Conservation (phyloP, 495 filamentous ascomycete genomes). For the Penicillium fimorum region DNA sequence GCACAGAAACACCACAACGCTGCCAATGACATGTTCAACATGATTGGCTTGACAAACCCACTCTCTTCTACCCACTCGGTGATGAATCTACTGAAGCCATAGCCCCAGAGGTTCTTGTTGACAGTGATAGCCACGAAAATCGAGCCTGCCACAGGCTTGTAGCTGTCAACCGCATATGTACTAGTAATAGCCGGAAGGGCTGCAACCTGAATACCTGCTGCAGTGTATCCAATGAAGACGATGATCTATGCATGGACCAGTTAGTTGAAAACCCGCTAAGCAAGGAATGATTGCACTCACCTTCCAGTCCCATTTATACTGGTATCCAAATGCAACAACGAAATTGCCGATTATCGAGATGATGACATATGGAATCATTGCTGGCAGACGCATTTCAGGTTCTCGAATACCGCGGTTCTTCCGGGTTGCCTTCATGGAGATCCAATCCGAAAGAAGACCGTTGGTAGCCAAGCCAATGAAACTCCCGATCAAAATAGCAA, state of each 20-base stretch:
- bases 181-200: conserved; percentile 52
- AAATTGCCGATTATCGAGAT: conserved; percentile 60
- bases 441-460: conserved; percentile 58
- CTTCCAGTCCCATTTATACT: conserved; percentile 56
- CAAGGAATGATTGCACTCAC: conserved; percentile 16
- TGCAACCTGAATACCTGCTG: conserved; percentile 56
- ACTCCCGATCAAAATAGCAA: conserved; percentile 46
- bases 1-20: conserved; percentile 53
- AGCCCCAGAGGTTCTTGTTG: conserved; percentile 61
- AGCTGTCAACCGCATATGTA: conserved; percentile 59
- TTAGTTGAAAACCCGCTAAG: conserved; percentile 6
- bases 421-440: conserved; percentile 56
- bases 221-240: conserved; percentile 53
- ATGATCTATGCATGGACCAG: conserved; percentile 25
- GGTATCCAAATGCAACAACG: conserved; percentile 59
- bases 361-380: conserved; percentile 59
- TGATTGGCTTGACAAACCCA: conserved; percentile 47
- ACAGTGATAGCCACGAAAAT: conserved; percentile 62
- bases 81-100: conserved; percentile 51
- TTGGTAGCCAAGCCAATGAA: conserved; percentile 57
- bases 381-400: conserved; percentile 66
- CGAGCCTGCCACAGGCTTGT: conserved; percentile 59
- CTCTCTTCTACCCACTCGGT: conserved; percentile 36
- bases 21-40: conserved; percentile 54
- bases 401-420: conserved; percentile 64